A percentile compares a stretch with the other conserved stretches of the same genome.
phyloP scores from a whole-genome alignment of 2,329 filamentous ascomycete species.

The Thelonectria blattea region DNA sequence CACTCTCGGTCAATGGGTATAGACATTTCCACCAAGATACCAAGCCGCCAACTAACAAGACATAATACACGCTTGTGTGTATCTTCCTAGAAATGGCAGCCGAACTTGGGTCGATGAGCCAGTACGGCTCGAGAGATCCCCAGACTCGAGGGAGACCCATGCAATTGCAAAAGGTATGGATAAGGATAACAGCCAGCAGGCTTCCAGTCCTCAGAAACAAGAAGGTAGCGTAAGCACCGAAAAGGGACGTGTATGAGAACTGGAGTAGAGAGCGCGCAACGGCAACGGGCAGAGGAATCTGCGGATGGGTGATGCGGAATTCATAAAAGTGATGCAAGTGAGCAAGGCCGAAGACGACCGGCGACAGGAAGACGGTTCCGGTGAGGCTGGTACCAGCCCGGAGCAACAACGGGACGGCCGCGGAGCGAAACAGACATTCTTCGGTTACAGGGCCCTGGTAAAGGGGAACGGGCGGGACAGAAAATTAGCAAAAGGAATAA shows the following conservation, averaged over 20 bases:
- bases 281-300: slow-evolving; percentile 66
- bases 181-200: slow-evolving; percentile 73
- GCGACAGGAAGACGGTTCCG: slow-evolving; percentile 78
- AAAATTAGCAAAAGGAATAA: slow-evolving; percentile 10
- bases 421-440: slow-evolving; percentile 90
- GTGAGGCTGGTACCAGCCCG: slow-evolving; percentile 64
- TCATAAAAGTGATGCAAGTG: slow-evolving; percentile 97
- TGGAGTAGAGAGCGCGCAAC: slow-evolving; percentile 80
- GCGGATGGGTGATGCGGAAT: slow-evolving; percentile 81
- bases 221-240: slow-evolving; percentile 93
- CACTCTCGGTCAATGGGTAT: slow-evolving; percentile 71
- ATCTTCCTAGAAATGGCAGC: slow-evolving; percentile 35
- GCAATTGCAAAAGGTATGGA: slow-evolving; percentile 91
- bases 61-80: slow-evolving; percentile 84
- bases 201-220: slow-evolving; percentile 86
- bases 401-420: slow-evolving; percentile 82
- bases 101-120: slow-evolving; percentile 39
- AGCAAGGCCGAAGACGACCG: slow-evolving; percentile 89
- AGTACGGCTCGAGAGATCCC: slow-evolving; percentile 71
- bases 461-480: slow-evolving; percentile 14
- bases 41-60: slow-evolving; percentile 74
- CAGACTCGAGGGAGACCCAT: slow-evolving; percentile 88
- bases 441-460: slow-evolving; percentile 83
- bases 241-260: slow-evolving; percentile 88
- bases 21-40: slow-evolving; percentile 73